phyloP scores from a whole-genome alignment of 2,329 filamentous ascomycete genomes.

The Mollisiaceae sp. region DNA sequence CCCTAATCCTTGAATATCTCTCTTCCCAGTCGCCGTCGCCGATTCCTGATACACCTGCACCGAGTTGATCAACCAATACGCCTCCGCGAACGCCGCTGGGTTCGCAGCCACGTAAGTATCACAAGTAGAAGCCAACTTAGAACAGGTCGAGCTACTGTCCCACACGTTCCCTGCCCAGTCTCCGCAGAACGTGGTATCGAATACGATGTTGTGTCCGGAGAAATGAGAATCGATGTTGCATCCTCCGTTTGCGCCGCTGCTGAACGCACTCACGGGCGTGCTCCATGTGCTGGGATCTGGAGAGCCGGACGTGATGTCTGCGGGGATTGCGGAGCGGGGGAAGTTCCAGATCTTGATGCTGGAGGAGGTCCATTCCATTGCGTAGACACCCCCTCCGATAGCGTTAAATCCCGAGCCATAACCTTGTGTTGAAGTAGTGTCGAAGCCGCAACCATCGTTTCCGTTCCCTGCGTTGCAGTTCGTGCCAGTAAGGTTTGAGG shows the following conservation, averaged over 20 bases:
- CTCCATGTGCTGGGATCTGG: constrained; percentile 75
- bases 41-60: constrained; percentile 34
- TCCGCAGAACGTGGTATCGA: constrained; percentile 87
- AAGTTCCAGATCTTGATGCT: constrained; percentile 86
- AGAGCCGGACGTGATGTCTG: constrained; percentile 61
- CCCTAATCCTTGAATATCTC: too few relatives aligned
- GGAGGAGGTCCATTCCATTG: constrained; percentile 74
- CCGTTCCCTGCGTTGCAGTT: constrained; percentile 61
- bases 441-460: constrained; percentile 64
- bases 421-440: constrained; percentile 55
- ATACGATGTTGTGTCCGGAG: constrained; percentile 73
- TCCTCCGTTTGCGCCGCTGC: constrained; percentile 53
- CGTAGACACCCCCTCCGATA: constrained; percentile 72
- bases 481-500: constrained; percentile 48
- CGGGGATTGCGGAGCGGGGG: constrained; percentile 65
- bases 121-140: constrained; percentile 67
- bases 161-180: constrained; percentile 80
- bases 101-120: constrained; percentile 73
- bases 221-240: constrained; percentile 79
- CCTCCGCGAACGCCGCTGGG: constrained; percentile 67
- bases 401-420: constrained; percentile 76
- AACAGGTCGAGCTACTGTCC: constrained; percentile 60
- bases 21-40: constrained; percentile 18
- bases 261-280: constrained; percentile 69
- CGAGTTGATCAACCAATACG: constrained; percentile 76